Evolutionary conservation across 2,329 filamentous ascomycete species (phyloP).

Genomic region (Boeremia lycopersici): DNA sequence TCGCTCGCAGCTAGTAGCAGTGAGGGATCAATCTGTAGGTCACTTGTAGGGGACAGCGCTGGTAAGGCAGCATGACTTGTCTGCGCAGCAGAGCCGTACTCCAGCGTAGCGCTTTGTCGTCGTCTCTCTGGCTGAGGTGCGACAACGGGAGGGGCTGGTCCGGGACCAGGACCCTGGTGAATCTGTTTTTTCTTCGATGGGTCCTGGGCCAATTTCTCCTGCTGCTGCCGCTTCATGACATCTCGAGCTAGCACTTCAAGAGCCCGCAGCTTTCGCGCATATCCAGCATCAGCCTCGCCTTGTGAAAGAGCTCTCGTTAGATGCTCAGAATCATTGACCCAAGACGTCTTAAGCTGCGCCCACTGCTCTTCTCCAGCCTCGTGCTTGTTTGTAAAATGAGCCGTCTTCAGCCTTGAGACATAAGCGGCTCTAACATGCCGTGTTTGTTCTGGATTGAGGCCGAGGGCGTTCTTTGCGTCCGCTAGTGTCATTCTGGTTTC

Average conservation of each 20-base stretch:
- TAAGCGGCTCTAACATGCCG: slow-evolving; percentile 70
- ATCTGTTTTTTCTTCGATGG: slow-evolving; percentile 52
- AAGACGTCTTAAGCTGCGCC: slow-evolving; percentile 70
- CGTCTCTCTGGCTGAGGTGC: slow-evolving; percentile 35
- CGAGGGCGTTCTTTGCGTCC: slow-evolving; percentile 74
- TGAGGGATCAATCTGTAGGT: slow-evolving; percentile 68
- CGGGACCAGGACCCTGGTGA: slow-evolving; percentile 51
- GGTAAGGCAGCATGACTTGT: slow-evolving; percentile 20
- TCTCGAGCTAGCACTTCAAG: slow-evolving; percentile 75
- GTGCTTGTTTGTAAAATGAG: slow-evolving; percentile 74
- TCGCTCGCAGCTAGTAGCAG: slow-evolving; percentile 64
- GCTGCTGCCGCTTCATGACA: slow-evolving; percentile 76
- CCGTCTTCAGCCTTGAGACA: slow-evolving; percentile 67
- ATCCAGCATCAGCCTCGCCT: slow-evolving; percentile 59
- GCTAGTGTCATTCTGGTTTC: slow-evolving; percentile 72
- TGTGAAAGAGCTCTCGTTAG: slow-evolving; percentile 62
- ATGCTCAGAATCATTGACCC: slow-evolving; percentile 65
- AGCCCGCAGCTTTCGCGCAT: slow-evolving; percentile 65
- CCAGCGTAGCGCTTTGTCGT: slow-evolving; percentile 21
- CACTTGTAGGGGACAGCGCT: slow-evolving; percentile 48
- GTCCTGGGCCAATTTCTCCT: slow-evolving; percentile 66
- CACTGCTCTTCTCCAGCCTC: slow-evolving; percentile 74
- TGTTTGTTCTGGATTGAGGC: slow-evolving; percentile 70
- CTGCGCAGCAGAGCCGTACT: slow-evolving; percentile 5
- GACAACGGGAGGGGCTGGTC: slow-evolving; percentile 44